These are phyloP conservation scores for Echeveria elegans DNA, from an alignment of 164 flowering plant species.

Conservation along the genomic window DNA sequence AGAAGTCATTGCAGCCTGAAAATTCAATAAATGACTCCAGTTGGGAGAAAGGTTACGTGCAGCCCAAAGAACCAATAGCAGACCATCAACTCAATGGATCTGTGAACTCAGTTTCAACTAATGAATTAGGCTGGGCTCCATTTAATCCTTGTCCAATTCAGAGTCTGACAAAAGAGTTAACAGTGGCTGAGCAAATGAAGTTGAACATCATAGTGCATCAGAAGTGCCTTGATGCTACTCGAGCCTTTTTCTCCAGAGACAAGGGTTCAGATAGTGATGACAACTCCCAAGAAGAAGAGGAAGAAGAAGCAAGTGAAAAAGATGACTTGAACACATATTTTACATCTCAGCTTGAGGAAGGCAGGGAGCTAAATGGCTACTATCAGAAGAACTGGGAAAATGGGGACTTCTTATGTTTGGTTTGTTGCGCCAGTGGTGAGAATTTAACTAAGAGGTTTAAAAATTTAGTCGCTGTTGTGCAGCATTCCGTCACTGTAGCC, in stretches of 20 bases:
- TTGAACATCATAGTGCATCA: constrained; percentile 22
- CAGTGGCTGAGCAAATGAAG: constrained; percentile 31
- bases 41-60: background rate
- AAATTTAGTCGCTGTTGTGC: constrained; percentile 48
- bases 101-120: background rate
- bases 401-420: constrained; percentile 64
- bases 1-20: background rate
- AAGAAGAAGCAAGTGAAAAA: constrained; percentile 11
- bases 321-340: constrained; percentile 28
- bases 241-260: constrained; percentile 19
- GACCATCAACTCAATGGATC: background rate
- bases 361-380: constrained; percentile 34
- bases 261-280: constrained; percentile 11
- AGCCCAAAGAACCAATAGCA: background rate
- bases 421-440: constrained; percentile 46
- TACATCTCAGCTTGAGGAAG: constrained; percentile 26
- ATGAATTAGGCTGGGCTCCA: background rate
- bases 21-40: background rate
- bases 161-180: constrained; percentile 8
- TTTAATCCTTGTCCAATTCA: background rate
- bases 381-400: constrained; percentile 36
- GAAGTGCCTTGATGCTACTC: constrained; percentile 25
- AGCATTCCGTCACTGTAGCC: constrained; percentile 35
- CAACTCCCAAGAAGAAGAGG: constrained; percentile 6
- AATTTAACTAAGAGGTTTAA: constrained; percentile 41